Percentiles rank a stretch among this genome's conserved stretches.
phyloP scores from a whole-genome alignment of 805 yeast species.

The Wickerhamiella hasegawae region DNA sequence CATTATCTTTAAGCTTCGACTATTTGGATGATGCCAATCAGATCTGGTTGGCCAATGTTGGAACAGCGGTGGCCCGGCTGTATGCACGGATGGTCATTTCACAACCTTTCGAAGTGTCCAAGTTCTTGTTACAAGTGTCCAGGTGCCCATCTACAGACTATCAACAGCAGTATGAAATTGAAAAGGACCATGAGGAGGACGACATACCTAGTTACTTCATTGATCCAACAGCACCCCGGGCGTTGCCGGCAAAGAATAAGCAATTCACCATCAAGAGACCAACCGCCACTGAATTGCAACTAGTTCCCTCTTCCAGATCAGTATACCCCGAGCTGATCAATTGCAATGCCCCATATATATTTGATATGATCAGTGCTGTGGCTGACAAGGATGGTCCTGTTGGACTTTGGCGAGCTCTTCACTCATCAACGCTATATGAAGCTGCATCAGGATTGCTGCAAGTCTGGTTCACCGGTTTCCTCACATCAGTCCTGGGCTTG shows the following conservation, averaged over 20 bases:
- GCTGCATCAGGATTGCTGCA: conserved; percentile 64
- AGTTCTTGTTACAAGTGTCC: conserved; percentile 70
- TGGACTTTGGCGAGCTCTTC: conserved; percentile 53
- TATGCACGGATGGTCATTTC: conserved; percentile 54
- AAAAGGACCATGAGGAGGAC: conserved; percentile 8
- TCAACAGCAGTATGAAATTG: conserved; percentile 5
- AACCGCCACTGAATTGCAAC: conserved; percentile 4
- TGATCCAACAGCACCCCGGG: conserved; percentile 7
- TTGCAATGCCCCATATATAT: conserved; percentile 17
- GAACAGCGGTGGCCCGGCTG: conserved; percentile 45
- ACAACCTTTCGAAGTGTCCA: conserved; percentile 80
- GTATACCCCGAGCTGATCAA: conserved; percentile 7
- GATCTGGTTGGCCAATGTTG: conserved; percentile 42
- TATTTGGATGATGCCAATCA: conserved; percentile 21
- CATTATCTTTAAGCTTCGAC: conserved; percentile 12
- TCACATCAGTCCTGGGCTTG: conserved; percentile 63
- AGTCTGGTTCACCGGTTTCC: conserved; percentile 82
- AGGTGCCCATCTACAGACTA: no score
- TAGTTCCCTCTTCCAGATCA: conserved; percentile 2
- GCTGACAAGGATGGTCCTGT: conserved; percentile 48
- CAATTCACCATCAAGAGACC: background rate
- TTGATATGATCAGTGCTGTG: conserved; percentile 29
- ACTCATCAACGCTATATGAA: conserved; percentile 61
- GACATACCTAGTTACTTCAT: conserved; percentile 28
- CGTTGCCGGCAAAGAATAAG: conserved; percentile 2